A percentile compares a stretch with the other conserved stretches of the same genome.
phyloP scores from a whole-genome alignment of 352 stramenopile species.

The Pythium monospermum region DNA sequence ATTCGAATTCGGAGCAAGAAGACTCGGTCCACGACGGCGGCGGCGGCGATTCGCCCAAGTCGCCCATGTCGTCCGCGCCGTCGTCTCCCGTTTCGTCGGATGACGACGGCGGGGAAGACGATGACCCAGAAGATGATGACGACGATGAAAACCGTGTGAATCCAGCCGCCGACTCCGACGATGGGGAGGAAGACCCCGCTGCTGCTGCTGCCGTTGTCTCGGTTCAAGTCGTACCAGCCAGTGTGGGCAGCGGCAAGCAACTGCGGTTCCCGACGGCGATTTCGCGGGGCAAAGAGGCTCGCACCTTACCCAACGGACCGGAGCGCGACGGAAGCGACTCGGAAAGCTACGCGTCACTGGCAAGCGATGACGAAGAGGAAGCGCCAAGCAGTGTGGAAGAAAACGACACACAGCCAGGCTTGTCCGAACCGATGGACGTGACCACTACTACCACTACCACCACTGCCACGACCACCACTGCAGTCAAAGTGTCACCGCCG shows the following conservation, averaged over 20 bases:
- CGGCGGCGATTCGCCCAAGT: conserved; percentile 17
- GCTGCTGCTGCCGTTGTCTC: too few relatives aligned
- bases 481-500: background rate
- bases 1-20: conserved; percentile 18
- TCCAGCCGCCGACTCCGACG: conserved; percentile 13
- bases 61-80: conserved; percentile 24
- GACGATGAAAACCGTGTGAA: conserved; percentile 8
- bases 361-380: conserved; percentile 59
- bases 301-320: conserved; percentile 33
- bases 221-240: conserved; percentile 69
- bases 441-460: background rate
- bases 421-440: background rate
- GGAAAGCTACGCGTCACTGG: conserved; percentile 70
- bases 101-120: conserved; percentile 18
- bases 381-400: conserved; percentile 23
- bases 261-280: conserved; percentile 66
- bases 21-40: conserved; percentile 23
- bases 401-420: conserved; percentile 14
- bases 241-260: conserved; percentile 70
- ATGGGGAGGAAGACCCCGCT: conserved; percentile 17
- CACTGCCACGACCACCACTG: background rate
- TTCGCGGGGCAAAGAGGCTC: conserved; percentile 67
- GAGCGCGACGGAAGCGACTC: conserved; percentile 41
- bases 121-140: conserved; percentile 9
- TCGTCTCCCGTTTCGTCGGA: conserved; percentile 28